Conservation (phyloP, 768 basidiomycete genomes). For the Mycena galopus region DNA sequence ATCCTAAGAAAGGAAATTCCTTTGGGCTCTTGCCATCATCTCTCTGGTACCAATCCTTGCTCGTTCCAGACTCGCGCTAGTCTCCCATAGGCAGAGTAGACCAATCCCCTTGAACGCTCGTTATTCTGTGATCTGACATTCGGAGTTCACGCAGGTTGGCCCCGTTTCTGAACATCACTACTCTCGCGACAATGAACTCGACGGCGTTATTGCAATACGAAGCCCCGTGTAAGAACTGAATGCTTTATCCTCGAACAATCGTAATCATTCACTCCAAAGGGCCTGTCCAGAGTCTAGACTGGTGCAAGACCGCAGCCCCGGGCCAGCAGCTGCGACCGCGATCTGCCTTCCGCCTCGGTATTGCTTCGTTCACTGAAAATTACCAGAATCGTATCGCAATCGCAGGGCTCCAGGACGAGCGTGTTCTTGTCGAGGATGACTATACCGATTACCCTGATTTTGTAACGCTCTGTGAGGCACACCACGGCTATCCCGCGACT, state of each 20-base stretch:
- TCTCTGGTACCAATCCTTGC: no score
- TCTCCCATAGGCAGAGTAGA: no score
- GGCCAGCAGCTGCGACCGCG: constrained; percentile 80
- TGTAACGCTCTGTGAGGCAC: constrained; percentile 84
- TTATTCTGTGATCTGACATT: no score
- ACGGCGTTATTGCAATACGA: constrained; percentile 85
- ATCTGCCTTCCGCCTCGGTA: constrained; percentile 85
- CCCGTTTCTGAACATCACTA: no score
- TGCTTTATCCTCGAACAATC: neutral
- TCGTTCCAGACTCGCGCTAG: no score
- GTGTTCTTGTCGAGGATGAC: constrained; percentile 89
- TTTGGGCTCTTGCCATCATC: no score
- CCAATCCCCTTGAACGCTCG: no score
- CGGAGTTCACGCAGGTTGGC: no score
- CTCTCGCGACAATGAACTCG: constrained; percentile 61
- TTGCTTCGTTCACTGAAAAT: constrained; percentile 89
- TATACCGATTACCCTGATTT: constrained; percentile 89
- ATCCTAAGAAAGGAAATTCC: no score
- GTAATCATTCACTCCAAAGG: constrained; percentile 57
- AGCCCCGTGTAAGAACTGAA: constrained; percentile 77
- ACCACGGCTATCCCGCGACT: constrained; percentile 94
- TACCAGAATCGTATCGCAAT: constrained; percentile 86
- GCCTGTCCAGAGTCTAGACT: constrained; percentile 89
- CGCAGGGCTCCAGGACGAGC: constrained; percentile 85
- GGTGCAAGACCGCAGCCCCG: constrained; percentile 86